phyloP scores from a whole-genome alignment of 1,139 yeast species.

The Protomyces pachydermus region DNA sequence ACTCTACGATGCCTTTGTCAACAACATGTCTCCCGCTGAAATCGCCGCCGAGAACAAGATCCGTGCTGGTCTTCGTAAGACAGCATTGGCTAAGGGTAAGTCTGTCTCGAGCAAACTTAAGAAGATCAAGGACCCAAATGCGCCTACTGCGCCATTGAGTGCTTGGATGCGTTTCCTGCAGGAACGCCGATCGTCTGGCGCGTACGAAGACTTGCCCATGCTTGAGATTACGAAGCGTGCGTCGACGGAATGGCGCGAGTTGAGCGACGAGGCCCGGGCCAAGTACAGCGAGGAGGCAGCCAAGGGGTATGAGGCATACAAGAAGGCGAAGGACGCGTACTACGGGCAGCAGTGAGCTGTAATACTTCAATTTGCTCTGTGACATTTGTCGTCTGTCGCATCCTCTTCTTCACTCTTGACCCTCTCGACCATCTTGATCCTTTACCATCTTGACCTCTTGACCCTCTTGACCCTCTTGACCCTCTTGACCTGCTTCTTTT shows the following conservation, averaged over 20 bases:
- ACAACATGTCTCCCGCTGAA: conserved; percentile 10
- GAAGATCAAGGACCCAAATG: conserved; percentile 9
- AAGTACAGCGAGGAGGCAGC: conserved; percentile 3
- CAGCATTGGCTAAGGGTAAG: conserved; percentile 5
- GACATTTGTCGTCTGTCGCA: no score
- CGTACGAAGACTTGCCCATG: background rate
- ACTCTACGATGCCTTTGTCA: conserved; percentile 16
- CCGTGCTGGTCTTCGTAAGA: conserved; percentile 13
- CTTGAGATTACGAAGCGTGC: conserved; percentile 6
- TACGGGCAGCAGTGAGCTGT: background rate
- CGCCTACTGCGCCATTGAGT: conserved; percentile 13
- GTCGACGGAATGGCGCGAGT: conserved; percentile 3
- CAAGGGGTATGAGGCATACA: background rate
- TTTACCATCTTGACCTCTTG: no score
- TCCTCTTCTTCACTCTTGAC: no score
- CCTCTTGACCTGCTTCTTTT: no score
- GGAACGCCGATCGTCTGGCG: conserved; percentile 3
- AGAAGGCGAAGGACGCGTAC: conserved; percentile 16
- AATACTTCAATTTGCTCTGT: no score
- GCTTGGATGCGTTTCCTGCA: conserved; percentile 6
- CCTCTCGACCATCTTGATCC: no score
- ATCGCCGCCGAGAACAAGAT: conserved; percentile 12
- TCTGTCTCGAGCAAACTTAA: background rate
- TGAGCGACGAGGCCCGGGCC: conserved; percentile 8
- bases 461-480: no score